Evolutionary conservation across 495 filamentous ascomycete genomes (phyloP).

Genomic region (Lindgomyces ingoldianus): DNA sequence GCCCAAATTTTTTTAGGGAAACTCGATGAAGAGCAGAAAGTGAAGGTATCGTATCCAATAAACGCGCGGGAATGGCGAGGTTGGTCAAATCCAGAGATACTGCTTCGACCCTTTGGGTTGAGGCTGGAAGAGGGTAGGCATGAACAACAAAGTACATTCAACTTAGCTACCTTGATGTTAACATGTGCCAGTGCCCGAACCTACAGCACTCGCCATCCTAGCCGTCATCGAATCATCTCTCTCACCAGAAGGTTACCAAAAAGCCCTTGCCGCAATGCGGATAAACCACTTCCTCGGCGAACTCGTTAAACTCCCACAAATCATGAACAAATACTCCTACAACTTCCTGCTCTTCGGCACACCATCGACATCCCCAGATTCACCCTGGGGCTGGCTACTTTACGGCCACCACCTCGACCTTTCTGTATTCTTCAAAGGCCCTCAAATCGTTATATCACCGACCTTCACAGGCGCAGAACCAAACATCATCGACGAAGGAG

Average conservation of each 20-base stretch:
- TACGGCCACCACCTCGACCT: conserved; percentile 78
- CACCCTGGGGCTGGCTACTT: conserved; percentile 71
- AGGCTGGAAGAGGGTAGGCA: conserved; percentile 59
- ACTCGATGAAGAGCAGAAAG: conserved; percentile 53
- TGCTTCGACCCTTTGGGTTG: conserved; percentile 62
- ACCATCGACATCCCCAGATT: conserved; percentile 52
- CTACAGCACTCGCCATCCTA: conserved; percentile 48
- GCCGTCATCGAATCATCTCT: conserved; percentile 58
- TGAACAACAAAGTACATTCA: too few species aligned
- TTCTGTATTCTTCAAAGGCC: conserved; percentile 61
- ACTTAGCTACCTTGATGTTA: too few species aligned
- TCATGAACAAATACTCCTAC: conserved; percentile 75
- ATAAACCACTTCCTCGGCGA: conserved; percentile 79
- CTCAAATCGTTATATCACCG: conserved; percentile 64
- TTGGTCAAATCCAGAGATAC: conserved; percentile 71
- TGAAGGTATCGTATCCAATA: conserved; percentile 58
- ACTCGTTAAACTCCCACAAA: conserved; percentile 57
- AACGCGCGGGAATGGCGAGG: conserved; percentile 71
- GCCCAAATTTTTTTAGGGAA: conserved; percentile 49
- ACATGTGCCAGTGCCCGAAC: conserved; percentile 35
- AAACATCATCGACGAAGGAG: conserved; percentile 67
- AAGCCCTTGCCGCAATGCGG: conserved; percentile 68
- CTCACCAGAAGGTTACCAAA: conserved; percentile 69
- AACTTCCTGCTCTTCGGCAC: conserved; percentile 67
- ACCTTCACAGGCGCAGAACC: conserved; percentile 80